Base-by-base conservation (phyloP, 2,329 filamentous ascomycete species). In the Daldinia eschscholtzii region DNA sequence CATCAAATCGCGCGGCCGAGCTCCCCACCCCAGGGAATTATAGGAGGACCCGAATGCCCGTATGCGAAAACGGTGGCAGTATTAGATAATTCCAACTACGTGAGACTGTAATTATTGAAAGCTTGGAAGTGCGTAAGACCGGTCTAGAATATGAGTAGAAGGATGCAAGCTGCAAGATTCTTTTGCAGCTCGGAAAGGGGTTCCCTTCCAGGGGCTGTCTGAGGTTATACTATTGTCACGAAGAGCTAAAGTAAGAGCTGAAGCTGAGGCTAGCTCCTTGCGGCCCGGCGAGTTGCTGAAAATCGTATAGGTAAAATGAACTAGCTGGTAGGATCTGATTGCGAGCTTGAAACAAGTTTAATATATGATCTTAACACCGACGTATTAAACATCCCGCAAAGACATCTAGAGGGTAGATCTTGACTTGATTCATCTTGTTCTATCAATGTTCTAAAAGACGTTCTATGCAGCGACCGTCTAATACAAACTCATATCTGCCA, bases 231-330 rank as follows among this genome's bases (percentile, higher is more conserved):
- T 33, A 35, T 20, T 33, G 7, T 35, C 1, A 26, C 28, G 4
- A 15, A 33, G 3, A 35, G n/a, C 48, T 18, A 28, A 35, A 53
- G 15, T 15, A 2, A 13, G 28, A 53, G 48, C 48, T 52, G 48
- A 33, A 33, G 48, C 48, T 53, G 48, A 53, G 28, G 48, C 48
- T 53, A 53, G 48, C 48, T 30, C 4, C 28, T 53, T 53, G 48
- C 28, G 48, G 48, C 15, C 48, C 7, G 13, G 20, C 2, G 20
- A 35, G 35, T 53, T 53, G 30, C n/a, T 35, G 28, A 52, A 53
- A 10, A 35, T 35, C 48, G 28, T 35, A 53, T 23, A 35, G 48
- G 30, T 35, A 18, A 30, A 35, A 35, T 53, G 15, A 53, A 18
- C 48, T 53, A 53, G 48, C 26, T 33, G 18, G 48, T 13, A 53